Percentiles rank a stretch among this genome's conserved stretches.
Evolutionary conservation across 768 basidiomycete genomes (phyloP).

Genomic region (Lyophyllum decastes): DNA sequence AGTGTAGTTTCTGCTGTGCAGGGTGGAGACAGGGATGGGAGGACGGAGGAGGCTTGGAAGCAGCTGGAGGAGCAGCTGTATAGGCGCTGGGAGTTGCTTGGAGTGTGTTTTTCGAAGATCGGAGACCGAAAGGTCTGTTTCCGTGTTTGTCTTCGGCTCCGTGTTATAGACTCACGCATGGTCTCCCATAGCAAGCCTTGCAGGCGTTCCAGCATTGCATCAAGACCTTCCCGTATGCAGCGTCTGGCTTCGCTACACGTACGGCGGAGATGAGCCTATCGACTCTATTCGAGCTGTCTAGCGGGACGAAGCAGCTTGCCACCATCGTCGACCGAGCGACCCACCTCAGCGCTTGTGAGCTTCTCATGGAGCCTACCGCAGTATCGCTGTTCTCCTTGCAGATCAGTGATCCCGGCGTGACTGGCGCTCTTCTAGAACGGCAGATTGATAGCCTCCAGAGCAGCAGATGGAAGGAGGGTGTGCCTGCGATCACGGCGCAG

Average conservation of each 20-base stretch:
- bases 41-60: conserved; percentile 47
- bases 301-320: conserved; percentile 54
- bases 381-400: conserved; percentile 45
- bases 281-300: conserved; percentile 40
- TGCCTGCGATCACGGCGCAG: conserved; percentile 35
- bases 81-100: conserved; percentile 81
- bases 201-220: conserved; percentile 56
- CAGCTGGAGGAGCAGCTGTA: conserved; percentile 66
- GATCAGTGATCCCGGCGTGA: conserved; percentile 29
- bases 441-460: conserved; percentile 60
- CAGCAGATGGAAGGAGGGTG: conserved; percentile 59
- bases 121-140: conserved; percentile 70
- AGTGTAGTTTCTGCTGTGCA: background rate
- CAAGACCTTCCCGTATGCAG: conserved; percentile 51
- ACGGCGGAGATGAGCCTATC: conserved; percentile 27
- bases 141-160: background rate
- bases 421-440: conserved; percentile 60
- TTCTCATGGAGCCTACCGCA: conserved; percentile 50
- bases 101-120: conserved; percentile 74
- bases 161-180: conserved; percentile 4
- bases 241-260: conserved; percentile 38
- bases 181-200: conserved; percentile 54
- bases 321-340: conserved; percentile 66
- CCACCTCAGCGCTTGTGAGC: conserved; percentile 66
- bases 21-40: conserved; percentile 7